phyloP scores from a whole-genome alignment of 2,329 filamentous ascomycete genomes.

The Ophiosphaerella korrae region DNA sequence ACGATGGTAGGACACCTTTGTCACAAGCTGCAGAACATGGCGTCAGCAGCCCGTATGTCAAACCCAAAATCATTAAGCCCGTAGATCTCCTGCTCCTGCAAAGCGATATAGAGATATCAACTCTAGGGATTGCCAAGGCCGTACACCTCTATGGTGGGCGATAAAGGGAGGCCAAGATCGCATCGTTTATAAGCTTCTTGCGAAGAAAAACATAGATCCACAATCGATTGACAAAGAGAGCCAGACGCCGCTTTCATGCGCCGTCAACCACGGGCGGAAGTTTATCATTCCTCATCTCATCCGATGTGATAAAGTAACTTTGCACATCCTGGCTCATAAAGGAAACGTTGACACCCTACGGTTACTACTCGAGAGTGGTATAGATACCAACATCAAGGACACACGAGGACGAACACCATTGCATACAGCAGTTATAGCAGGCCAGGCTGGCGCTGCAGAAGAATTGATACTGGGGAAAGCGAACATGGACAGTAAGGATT shows the following conservation, averaged over 20 bases:
- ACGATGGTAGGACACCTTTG: neutral
- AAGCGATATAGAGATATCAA: slow-evolving; percentile 12
- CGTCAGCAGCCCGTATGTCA: neutral
- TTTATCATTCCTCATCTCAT: neutral
- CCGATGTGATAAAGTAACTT: neutral
- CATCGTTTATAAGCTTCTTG: neutral
- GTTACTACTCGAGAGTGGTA: neutral
- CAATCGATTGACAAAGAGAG: slow-evolving; percentile 1
- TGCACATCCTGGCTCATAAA: neutral
- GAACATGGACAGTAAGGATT: neutral
- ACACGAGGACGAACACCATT: neutral
- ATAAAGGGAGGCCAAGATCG: neutral
- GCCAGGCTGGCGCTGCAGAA: neutral
- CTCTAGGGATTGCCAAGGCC: slow-evolving; percentile 4
- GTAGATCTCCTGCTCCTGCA: neutral
- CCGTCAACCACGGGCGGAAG: neutral
- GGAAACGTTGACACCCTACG: neutral
- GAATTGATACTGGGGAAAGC: neutral
- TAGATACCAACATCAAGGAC: neutral
- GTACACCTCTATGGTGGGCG: slow-evolving; percentile 5
- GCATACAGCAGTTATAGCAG: neutral
- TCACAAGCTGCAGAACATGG: neutral
- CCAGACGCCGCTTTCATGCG: slow-evolving; percentile 1
- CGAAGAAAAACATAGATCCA: neutral
- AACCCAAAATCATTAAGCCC: too few species aligned